phyloP scores from a whole-genome alignment of 2,329 filamentous ascomycete species.

The Fusarium continuum region DNA sequence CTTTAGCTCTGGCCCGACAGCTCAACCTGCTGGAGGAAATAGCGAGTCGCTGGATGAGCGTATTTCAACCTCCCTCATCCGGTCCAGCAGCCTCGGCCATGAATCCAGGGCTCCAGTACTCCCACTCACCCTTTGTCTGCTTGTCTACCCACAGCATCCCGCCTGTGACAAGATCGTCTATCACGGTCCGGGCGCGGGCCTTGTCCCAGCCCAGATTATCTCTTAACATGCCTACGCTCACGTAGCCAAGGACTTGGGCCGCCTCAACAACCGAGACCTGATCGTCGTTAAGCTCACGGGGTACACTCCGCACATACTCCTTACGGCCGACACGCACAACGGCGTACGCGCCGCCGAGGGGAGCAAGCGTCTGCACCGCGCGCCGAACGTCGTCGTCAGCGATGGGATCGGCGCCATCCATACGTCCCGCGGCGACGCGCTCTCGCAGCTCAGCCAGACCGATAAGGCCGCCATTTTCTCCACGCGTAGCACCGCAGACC shows the following conservation, averaged over 20 bases:
- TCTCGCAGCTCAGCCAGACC: slow-evolving; percentile 83
- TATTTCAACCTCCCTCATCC: slow-evolving; percentile 30
- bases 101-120: slow-evolving; percentile 91
- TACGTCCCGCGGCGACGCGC: slow-evolving; percentile 74
- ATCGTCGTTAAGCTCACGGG: slow-evolving; percentile 94
- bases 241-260: slow-evolving; percentile 87
- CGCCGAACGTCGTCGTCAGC: slow-evolving; percentile 93
- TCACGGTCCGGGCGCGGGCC: slow-evolving; percentile 84
- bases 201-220: slow-evolving; percentile 87
- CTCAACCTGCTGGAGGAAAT: not conserved
- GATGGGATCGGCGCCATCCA: slow-evolving; percentile 80
- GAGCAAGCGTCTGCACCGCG: slow-evolving; percentile 86
- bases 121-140: slow-evolving; percentile 79
- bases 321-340: slow-evolving; percentile 85
- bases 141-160: slow-evolving; percentile 95
- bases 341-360: slow-evolving; percentile 87
- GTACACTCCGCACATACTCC: slow-evolving; percentile 89
- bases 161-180: slow-evolving; percentile 88
- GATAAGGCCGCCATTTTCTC: slow-evolving; percentile 92
- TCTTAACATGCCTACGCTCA: slow-evolving; percentile 88
- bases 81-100: slow-evolving; percentile 60
- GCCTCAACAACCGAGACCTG: slow-evolving; percentile 93
- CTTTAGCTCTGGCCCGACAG: not conserved
- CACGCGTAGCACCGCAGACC: slow-evolving; percentile 84
- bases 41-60: not conserved